Evolutionary conservation across 441 rosid species (phyloP).

Genomic region (Pelargonium citronellum): DNA sequence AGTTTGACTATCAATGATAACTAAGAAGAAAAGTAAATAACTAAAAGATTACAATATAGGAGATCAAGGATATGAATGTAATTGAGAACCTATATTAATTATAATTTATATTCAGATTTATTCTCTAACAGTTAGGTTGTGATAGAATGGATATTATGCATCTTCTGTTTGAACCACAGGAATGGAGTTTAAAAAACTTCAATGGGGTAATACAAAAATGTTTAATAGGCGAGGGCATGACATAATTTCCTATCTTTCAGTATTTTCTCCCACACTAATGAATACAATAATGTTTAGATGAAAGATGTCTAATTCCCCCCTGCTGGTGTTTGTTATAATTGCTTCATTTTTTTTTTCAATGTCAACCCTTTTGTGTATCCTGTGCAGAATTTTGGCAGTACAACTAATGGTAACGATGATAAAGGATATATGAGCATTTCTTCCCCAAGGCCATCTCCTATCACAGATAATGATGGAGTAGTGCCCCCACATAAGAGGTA

Average conservation of each 20-base stretch:
- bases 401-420: slow-evolving; percentile 33
- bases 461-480: slow-evolving; percentile 31
- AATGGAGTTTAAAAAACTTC: no score
- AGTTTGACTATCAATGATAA: no score
- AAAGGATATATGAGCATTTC: slow-evolving; percentile 25
- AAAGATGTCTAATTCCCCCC: background rate
- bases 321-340: slow-evolving; percentile 5
- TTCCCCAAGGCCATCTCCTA: slow-evolving; percentile 25
- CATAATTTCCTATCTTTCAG: background rate
- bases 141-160: no score
- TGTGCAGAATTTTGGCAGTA: slow-evolving; percentile 35
- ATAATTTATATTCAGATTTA: no score
- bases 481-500: slow-evolving; percentile 45
- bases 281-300: background rate
- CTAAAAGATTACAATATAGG: no score
- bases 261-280: background rate
- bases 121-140: no score
- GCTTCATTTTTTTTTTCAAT: slow-evolving; percentile 3
- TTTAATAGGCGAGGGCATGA: no score
- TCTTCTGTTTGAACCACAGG: no score
- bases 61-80: no score
- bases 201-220: no score
- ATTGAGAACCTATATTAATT: no score
- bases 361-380: slow-evolving; percentile 15
- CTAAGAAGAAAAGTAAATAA: no score